A percentile compares a stretch with the other conserved stretches of the same genome.
Evolutionary conservation across 148 eudicot species (phyloP).

Genomic region (Talinum fruticosum): DNA sequence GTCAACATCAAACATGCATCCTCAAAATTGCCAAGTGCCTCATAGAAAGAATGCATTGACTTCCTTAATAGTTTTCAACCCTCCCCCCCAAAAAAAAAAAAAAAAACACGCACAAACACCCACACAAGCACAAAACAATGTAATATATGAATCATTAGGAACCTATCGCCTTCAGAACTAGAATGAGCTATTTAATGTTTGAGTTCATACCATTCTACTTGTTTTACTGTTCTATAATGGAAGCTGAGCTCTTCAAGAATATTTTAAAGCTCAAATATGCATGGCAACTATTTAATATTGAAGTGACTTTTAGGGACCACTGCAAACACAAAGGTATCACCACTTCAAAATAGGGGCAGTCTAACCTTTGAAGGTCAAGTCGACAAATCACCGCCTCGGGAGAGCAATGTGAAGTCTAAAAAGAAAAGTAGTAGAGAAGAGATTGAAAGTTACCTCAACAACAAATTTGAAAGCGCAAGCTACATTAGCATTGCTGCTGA

Average conservation of each 20-base stretch:
- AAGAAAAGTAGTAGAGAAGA: neutral
- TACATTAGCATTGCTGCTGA: slow-evolving; percentile 99
- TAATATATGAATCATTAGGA: neutral
- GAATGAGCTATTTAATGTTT: neutral
- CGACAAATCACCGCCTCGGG: neutral
- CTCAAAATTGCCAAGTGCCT: neutral
- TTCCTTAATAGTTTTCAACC: too few species aligned
- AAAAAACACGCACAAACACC: too few species aligned
- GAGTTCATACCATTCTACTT: neutral
- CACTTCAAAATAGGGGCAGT: neutral
- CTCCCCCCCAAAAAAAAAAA: too few species aligned
- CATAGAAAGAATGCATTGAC: neutral
- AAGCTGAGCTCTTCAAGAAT: neutral
- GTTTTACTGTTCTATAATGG: neutral
- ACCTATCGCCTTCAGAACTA: neutral
- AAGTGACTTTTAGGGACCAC: neutral
- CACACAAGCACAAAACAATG: too few species aligned
- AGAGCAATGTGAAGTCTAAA: neutral
- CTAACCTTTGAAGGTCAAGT: neutral
- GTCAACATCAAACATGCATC: neutral
- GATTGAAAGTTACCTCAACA: slow-evolving; percentile 62
- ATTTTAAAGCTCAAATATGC: neutral
- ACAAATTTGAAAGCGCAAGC: slow-evolving; percentile 99
- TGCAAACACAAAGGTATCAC: neutral
- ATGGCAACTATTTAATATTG: neutral